Evolutionary conservation across 2,329 filamentous ascomycete genomes (phyloP), one percentile per base, ranked within the genome.

Genomic region (Ceratocystis alfenasii): DNA sequence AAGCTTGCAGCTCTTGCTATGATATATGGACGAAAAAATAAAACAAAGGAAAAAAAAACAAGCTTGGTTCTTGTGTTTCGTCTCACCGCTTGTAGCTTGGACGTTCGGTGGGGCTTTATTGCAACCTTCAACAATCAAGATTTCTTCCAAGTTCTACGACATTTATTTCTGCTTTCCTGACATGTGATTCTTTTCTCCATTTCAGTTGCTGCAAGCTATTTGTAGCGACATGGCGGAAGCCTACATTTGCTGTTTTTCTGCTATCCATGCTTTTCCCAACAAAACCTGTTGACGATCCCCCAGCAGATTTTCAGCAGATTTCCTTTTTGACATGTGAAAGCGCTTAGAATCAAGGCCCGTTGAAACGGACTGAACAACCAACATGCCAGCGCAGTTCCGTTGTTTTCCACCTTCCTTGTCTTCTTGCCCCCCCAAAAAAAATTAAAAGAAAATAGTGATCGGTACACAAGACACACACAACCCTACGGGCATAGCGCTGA

Each of bases 111-210:
- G 17, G 20, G 20, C 5, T 50, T 1, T 15, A 41, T 15, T 50
- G 48, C n/a, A 50, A 50, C 48, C 48, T 50, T 50, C 1, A 5
- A 15, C 3, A 5, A 41, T 41, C 36, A 41, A 41, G 36, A 41
- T 15, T 15, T 41, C 36, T 12, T 41, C 3, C 36, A 41, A 41
- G 36, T 41, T 41, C 36, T 41, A 41, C 36, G 10, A 41, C 10
- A 12, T 6, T 6, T 28, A 30, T 55, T 15, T 30, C 20, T 20
- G 12, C 10, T 55, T 28, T 25, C 7, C 25, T 57, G 53, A 7
- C 53, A 57, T 57, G 53, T 57, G 53, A 57, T 57, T 57, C 7
- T 57, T 57, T 30, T 57, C 53, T 57, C 53, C 53, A 57, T 57
- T 12, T 41, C 10, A 41, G 53, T 33, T 28, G 25, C 53, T 57